A percentile compares a stretch with the other conserved stretches of the same genome.
phyloP scores from a whole-genome alignment of 345 rosid genomes.

The Carallia pectinifolia region DNA sequence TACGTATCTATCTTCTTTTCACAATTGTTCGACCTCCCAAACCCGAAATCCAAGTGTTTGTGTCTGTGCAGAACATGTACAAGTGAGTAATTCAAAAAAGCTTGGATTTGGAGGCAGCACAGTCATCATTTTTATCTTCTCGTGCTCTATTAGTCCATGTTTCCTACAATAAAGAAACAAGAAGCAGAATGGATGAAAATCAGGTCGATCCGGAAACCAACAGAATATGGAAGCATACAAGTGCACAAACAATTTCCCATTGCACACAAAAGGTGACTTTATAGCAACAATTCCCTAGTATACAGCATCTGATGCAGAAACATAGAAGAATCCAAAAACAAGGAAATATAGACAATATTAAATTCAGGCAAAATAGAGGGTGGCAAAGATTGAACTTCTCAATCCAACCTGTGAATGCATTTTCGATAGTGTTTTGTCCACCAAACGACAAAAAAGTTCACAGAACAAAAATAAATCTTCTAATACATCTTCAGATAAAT shows the following conservation, averaged over 20 bases:
- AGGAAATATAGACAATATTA: not conserved
- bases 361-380: not conserved
- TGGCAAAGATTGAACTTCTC: not conserved
- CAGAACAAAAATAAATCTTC: no score
- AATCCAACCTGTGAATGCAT: not conserved
- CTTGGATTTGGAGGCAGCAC: not conserved
- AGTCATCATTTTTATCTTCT: not conserved
- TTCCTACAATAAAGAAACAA: not conserved
- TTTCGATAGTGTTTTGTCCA: no score
- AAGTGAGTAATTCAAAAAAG: not conserved
- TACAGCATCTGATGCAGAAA: not conserved
- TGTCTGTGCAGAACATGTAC: not conserved
- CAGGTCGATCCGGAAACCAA: not conserved
- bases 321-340: not conserved
- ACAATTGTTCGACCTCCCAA: not conserved
- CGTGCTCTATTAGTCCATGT: not conserved
- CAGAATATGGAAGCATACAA: not conserved
- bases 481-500: no score
- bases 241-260: not conserved
- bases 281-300: no score
- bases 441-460: no score
- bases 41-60: not conserved
- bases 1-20: not conserved
- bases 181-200: not conserved
- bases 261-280: not conserved